Conservation (phyloP, 495 filamentous ascomycete genomes). For the Clavariopsis aquatica region DNA sequence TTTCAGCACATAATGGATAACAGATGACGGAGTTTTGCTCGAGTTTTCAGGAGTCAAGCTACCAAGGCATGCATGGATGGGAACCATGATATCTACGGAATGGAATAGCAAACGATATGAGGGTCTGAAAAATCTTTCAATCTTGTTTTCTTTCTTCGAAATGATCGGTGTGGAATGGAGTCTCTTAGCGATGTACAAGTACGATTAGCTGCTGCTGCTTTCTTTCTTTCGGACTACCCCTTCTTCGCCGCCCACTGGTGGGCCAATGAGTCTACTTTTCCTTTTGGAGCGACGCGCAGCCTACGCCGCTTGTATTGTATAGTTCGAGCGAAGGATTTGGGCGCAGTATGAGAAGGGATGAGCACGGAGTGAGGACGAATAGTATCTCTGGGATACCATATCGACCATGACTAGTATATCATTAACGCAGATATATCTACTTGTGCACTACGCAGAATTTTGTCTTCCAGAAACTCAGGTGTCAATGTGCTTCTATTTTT, state of each 20-base stretch:
- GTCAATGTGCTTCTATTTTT: no score
- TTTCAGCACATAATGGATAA: constrained; percentile 1
- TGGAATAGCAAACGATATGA: neutral
- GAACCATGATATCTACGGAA: neutral
- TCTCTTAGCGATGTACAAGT: neutral
- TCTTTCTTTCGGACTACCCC: neutral
- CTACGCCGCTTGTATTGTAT: neutral
- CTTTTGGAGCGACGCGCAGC: neutral
- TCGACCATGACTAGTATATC: neutral
- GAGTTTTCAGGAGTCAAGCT: neutral
- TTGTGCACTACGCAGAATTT: no score
- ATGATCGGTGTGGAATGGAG: neutral
- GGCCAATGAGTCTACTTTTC: neutral
- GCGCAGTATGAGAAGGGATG: neutral
- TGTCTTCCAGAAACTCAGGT: no score
- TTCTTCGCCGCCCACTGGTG: neutral
- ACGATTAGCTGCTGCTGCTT: neutral
- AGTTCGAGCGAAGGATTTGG: neutral
- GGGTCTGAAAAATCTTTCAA: constrained; percentile 1
- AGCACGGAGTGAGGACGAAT: neutral
- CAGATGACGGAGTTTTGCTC: constrained; percentile 1
- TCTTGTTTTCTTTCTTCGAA: neutral
- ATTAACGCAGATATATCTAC: no score
- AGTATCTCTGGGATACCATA: neutral
- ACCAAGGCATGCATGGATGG: neutral